These are phyloP conservation scores for Coffea eugenioides DNA, from an alignment of 257 asterid species.

Conservation along the genomic window DNA sequence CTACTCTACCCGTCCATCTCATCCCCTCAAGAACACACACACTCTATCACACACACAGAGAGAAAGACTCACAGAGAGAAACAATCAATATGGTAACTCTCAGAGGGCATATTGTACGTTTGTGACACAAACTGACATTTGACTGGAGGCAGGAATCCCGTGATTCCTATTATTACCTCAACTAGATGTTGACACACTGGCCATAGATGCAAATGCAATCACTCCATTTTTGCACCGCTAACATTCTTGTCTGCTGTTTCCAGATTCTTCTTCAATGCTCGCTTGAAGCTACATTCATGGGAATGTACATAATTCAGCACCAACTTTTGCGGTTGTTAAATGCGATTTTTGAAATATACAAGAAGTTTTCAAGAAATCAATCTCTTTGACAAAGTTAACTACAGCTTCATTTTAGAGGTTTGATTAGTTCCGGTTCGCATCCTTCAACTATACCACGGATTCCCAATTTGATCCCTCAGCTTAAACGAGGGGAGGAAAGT, in stretches of 20 bases:
- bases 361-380: neutral
- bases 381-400: neutral
- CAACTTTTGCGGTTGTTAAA: neutral
- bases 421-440: too few species aligned
- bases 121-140: constrained; percentile 19
- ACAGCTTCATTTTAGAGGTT: neutral
- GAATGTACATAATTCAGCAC: neutral
- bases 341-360: neutral
- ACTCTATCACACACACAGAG: neutral
- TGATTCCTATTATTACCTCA: constrained; percentile 33
- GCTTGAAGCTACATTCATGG: neutral
- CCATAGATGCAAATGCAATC: neutral
- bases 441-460: too few species aligned
- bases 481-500: too few species aligned
- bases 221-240: neutral
- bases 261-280: neutral
- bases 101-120: constrained; percentile 2
- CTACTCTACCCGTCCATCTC: too few species aligned
- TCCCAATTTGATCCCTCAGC: too few species aligned
- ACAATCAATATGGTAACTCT: neutral
- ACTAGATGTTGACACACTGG: constrained; percentile 13
- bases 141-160: constrained; percentile 36
- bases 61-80: neutral
- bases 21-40: too few species aligned
- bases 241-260: neutral